These are phyloP conservation scores for Gentiana macrophylla DNA, from an alignment of 257 asterid genomes.

Conservation along the genomic window DNA sequence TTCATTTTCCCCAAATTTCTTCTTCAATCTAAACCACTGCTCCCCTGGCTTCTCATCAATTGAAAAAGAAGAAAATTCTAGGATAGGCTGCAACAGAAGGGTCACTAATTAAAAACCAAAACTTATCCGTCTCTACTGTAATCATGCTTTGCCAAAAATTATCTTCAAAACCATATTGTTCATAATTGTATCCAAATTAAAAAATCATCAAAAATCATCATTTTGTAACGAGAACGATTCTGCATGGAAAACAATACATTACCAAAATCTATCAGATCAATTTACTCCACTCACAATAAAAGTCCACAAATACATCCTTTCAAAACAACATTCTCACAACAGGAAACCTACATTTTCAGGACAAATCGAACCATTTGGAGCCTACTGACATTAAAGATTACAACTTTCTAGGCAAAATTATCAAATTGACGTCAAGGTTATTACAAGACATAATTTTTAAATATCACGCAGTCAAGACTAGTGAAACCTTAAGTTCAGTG, in stretches of 20 bases:
- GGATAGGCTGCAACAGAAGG: constrained; percentile 37
- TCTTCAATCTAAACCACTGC: constrained; percentile 64
- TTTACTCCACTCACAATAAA: not conserved
- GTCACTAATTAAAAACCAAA: constrained; percentile 3
- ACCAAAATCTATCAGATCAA: not conserved
- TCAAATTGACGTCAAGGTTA: no score
- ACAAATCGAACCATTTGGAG: no score
- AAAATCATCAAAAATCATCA: no score
- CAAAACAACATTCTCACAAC: not conserved
- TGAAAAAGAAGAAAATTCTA: constrained; percentile 51
- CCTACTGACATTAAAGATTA: no score
- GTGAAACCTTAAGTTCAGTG: no score
- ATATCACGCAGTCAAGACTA: no score
- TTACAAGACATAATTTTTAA: no score
- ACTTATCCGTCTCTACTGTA: constrained; percentile 1
- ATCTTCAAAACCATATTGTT: constrained; percentile 1
- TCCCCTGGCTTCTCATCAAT: constrained; percentile 73
- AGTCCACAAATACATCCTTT: not conserved
- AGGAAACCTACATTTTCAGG: no score
- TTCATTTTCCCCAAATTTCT: constrained; percentile 59
- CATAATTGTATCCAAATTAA: not conserved
- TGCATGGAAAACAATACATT: not conserved
- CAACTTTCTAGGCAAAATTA: no score
- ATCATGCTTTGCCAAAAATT: constrained; percentile 4
- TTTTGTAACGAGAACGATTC: not conserved